These are phyloP conservation scores for Suhomyces tanzawaensis DNA, from an alignment of 805 yeast species.

Conservation along the genomic window DNA sequence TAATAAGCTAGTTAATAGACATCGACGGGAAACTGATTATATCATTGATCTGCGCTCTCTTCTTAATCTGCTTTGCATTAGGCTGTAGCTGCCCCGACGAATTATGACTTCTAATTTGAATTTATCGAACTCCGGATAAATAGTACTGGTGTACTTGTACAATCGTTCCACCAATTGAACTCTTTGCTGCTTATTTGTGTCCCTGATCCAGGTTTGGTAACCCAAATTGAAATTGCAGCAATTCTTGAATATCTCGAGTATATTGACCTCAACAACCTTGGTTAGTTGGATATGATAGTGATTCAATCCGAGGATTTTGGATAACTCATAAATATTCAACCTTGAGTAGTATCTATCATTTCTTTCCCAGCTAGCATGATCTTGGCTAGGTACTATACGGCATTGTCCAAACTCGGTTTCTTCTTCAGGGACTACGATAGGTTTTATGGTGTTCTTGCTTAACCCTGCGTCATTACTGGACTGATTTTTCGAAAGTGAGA, in stretches of 20 bases:
- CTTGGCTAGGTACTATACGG: neutral
- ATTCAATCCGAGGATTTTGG: conserved; percentile 50
- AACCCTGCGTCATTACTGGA: neutral
- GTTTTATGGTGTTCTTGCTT: neutral
- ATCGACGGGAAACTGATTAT: neutral
- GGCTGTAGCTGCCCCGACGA: conserved; percentile 75
- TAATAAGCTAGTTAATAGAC: neutral
- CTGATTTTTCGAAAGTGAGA: neutral
- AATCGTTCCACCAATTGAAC: conserved; percentile 47
- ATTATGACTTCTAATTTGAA: conserved; percentile 67
- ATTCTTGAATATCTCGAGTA: conserved; percentile 51
- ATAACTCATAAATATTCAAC: conserved; percentile 54
- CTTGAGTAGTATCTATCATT: conserved; percentile 46
- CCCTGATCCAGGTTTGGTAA: conserved; percentile 80
- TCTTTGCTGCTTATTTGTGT: conserved; percentile 58
- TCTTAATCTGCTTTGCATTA: conserved; percentile 76
- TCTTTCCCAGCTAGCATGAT: neutral
- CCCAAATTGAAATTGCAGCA: conserved; percentile 73
- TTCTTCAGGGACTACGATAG: neutral
- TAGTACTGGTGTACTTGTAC: conserved; percentile 42
- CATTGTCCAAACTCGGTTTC: neutral
- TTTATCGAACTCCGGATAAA: conserved; percentile 50
- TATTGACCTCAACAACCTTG: conserved; percentile 49
- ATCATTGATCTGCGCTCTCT: conserved; percentile 51
- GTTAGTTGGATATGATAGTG: conserved; percentile 50